Conservation (phyloP, 208 protist genomes). For the Crithidia sp. region DNA sequence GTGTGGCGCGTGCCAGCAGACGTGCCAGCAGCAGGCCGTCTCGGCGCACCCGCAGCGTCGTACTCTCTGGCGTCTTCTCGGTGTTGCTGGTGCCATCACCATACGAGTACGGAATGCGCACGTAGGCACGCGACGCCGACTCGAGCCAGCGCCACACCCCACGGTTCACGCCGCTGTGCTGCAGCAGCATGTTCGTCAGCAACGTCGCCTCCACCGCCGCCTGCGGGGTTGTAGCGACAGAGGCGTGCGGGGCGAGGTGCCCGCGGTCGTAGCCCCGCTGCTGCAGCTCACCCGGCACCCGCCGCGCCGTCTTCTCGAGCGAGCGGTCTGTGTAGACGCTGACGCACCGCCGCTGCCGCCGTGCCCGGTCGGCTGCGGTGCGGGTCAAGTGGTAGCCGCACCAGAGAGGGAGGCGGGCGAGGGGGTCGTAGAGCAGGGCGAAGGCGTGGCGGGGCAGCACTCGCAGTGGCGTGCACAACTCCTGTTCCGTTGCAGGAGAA, state of each 20-base stretch:
- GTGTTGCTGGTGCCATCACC: not conserved
- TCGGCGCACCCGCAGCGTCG: not conserved
- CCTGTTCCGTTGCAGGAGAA: not conserved
- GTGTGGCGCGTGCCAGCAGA: not conserved
- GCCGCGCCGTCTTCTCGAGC: conserved; percentile 30
- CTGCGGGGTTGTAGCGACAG: conserved; percentile 41
- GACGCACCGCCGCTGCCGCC: conserved; percentile 29
- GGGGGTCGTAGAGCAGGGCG: conserved; percentile 51
- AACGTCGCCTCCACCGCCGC: conserved; percentile 51
- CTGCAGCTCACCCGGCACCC: conserved; percentile 28
- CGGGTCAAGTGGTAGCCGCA: conserved; percentile 55
- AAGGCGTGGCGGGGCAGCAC: conserved; percentile 49
- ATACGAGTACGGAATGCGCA: conserved; percentile 19
- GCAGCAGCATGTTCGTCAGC: conserved; percentile 62
- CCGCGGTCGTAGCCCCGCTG: conserved; percentile 48
- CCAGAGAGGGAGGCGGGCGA: conserved; percentile 45
- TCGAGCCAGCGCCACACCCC: conserved; percentile 70
- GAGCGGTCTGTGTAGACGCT: conserved; percentile 47
- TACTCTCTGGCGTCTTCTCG: too few relatives aligned
- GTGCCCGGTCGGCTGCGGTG: conserved; percentile 23
- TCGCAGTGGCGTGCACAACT: conserved; percentile 8
- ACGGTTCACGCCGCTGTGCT: conserved; percentile 54
- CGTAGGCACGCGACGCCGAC: conserved; percentile 44
- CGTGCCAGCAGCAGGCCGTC: conserved; percentile 8
- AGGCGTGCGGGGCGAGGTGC: conserved; percentile 74